These are phyloP conservation scores for Suhomyces wounanorum DNA, from an alignment of 1,139 yeast species.

Conservation along the genomic window DNA sequence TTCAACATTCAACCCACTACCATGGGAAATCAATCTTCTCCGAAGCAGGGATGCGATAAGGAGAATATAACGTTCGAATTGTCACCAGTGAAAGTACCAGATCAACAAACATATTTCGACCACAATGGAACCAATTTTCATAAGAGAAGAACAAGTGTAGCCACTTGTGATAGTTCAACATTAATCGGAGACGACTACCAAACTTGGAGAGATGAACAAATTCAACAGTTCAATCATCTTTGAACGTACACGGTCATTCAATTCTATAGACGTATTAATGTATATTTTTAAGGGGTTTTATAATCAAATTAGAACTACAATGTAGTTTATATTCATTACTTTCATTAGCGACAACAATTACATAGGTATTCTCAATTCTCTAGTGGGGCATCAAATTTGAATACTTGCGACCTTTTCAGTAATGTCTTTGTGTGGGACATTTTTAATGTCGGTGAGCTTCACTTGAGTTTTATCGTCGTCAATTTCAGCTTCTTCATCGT, in stretches of 20 bases:
- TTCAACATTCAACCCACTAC: background rate
- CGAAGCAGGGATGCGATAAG: constrained; percentile 11
- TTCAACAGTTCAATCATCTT: constrained; percentile 32
- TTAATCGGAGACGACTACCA: constrained; percentile 46
- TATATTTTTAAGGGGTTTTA: background rate
- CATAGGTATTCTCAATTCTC: background rate
- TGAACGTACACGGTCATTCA: background rate
- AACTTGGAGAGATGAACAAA: constrained; percentile 43
- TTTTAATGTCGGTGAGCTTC: background rate
- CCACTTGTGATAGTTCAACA: constrained; percentile 40
- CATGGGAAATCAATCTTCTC: constrained; percentile 9
- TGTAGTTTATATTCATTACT: background rate
- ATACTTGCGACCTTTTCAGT: background rate
- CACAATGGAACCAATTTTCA: constrained; percentile 17
- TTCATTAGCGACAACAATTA: constrained; percentile 3
- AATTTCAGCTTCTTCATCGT: constrained; percentile 38
- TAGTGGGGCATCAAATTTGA: background rate
- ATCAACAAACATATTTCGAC: background rate
- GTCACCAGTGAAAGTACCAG: constrained; percentile 25
- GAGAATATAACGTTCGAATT: constrained; percentile 17
- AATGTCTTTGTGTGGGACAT: background rate
- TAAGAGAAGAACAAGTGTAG: constrained; percentile 21
- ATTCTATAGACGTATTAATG: constrained; percentile 5
- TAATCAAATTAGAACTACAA: background rate
- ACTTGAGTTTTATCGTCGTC: background rate